Conservation (phyloP, 805 yeast genomes). For the Saccharomycopsis capsularis region DNA sequence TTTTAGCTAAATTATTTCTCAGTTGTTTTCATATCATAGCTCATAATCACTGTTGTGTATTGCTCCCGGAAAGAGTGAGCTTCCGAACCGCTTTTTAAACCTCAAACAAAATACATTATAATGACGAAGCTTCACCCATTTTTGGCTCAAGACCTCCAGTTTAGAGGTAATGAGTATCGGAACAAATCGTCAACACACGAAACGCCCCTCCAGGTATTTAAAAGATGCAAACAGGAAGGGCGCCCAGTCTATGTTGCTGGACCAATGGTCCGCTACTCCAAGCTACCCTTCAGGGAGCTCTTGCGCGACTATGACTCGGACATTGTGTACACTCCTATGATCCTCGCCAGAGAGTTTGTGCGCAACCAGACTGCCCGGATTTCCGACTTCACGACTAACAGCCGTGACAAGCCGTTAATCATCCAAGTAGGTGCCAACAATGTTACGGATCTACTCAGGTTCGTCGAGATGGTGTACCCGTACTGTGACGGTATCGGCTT, state of each 20-base stretch:
- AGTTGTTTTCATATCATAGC: too few species aligned
- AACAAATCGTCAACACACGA: too few species aligned
- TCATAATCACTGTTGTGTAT: too few species aligned
- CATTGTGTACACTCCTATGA: conserved; percentile 93
- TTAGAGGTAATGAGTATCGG: too few species aligned
- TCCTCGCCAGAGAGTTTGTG: conserved; percentile 89
- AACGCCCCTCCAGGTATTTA: conserved; percentile 48
- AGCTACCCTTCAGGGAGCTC: conserved; percentile 81
- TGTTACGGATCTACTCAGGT: conserved; percentile 69
- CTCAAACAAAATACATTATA: too few species aligned
- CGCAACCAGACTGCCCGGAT: conserved; percentile 73
- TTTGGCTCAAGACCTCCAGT: too few species aligned
- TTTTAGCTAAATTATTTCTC: too few species aligned
- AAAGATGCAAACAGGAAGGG: conserved; percentile 38
- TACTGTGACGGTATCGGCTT: conserved; percentile 90
- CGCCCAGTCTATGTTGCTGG: conserved; percentile 69
- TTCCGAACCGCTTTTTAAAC: too few species aligned
- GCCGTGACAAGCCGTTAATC: conserved; percentile 59
- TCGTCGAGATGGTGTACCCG: conserved; percentile 84
- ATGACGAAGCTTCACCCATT: too few species aligned
- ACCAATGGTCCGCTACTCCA: conserved; percentile 96
- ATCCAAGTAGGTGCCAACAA: conserved; percentile 91
- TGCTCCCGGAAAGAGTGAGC: too few species aligned
- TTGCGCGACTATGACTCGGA: conserved; percentile 69
- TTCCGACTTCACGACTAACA: conserved; percentile 80